Evolutionary conservation across 2,329 filamentous ascomycete species (phyloP).

Genomic region (Leptographium lundbergii): DNA sequence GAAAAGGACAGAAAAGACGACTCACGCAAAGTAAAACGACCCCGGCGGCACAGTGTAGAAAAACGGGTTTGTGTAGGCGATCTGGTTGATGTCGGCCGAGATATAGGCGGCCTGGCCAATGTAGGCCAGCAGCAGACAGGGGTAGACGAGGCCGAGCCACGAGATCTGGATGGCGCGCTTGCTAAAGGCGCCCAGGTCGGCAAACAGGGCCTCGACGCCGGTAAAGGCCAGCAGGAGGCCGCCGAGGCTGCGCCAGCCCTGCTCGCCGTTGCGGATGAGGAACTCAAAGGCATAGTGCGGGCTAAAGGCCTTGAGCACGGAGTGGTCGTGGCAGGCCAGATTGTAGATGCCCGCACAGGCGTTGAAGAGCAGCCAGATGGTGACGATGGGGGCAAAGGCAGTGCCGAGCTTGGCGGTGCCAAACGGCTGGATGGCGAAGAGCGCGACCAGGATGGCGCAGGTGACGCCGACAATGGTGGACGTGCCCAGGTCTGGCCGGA

Average conservation of each 20-base stretch:
- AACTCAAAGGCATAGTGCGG: slow-evolving; percentile 49
- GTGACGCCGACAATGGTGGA: slow-evolving; percentile 49
- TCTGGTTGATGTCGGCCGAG: slow-evolving; percentile 34
- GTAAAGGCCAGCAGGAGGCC: slow-evolving; percentile 65
- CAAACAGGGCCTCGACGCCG: slow-evolving; percentile 67
- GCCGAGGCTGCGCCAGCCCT: slow-evolving; percentile 54
- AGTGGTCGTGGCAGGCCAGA: slow-evolving; percentile 35
- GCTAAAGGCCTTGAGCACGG: slow-evolving; percentile 43
- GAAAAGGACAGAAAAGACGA: no score
- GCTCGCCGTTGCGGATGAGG: slow-evolving; percentile 42
- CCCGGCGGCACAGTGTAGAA: slow-evolving; percentile 58
- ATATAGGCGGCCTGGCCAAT: slow-evolving; percentile 66
- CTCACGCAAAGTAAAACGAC: slow-evolving; percentile 47
- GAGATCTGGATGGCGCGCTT: slow-evolving; percentile 57
- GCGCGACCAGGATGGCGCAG: slow-evolving; percentile 49
- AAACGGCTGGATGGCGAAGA: slow-evolving; percentile 53
- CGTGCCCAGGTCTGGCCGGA: slow-evolving; percentile 40
- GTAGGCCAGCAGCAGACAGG: slow-evolving; percentile 53
- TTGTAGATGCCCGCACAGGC: slow-evolving; percentile 52
- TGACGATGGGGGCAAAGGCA: slow-evolving; percentile 51
- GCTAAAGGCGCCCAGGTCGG: slow-evolving; percentile 64
- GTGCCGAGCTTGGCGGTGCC: slow-evolving; percentile 48
- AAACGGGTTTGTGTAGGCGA: slow-evolving; percentile 59
- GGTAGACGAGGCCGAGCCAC: slow-evolving; percentile 57
- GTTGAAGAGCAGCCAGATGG: slow-evolving; percentile 56